Percentiles rank a stretch among this genome's conserved stretches.
Evolutionary conservation across 75 land plant species (phyloP).

Genomic region (Selaginella moellendorffii): DNA sequence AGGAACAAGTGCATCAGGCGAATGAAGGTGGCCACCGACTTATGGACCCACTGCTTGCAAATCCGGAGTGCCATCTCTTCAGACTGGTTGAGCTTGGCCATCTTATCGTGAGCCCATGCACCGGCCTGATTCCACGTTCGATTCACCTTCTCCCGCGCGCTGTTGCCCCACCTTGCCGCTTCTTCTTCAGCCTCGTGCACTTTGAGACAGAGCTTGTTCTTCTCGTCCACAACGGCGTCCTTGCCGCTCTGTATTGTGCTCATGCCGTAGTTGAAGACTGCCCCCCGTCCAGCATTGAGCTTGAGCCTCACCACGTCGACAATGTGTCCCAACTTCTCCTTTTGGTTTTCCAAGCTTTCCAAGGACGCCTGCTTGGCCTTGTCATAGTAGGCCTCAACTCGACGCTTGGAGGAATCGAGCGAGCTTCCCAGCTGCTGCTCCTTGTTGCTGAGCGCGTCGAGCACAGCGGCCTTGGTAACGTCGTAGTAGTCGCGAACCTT

Average conservation of each 20-base stretch:
- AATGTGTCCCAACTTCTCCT: not conserved
- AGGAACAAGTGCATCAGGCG: constrained; percentile 34
- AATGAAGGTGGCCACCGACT: constrained; percentile 9
- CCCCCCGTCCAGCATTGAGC: constrained; percentile 1
- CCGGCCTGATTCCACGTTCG: not conserved
- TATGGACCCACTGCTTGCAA: constrained; percentile 6
- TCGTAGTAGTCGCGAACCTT: not conserved
- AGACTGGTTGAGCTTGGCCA: not conserved
- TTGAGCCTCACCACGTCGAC: not conserved
- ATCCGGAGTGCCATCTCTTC: not conserved
- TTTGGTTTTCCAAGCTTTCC: not conserved
- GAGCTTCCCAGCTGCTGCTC: not conserved
- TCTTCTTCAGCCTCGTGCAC: not conserved
- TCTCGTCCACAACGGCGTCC: not conserved
- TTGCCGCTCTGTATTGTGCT: not conserved
- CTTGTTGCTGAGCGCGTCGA: not conserved
- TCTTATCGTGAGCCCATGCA: not conserved
- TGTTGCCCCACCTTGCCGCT: not conserved
- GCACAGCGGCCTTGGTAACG: not conserved
- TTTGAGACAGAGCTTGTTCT: not conserved
- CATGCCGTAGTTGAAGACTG: not conserved
- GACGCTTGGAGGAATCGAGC: not conserved
- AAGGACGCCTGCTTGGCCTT: not conserved
- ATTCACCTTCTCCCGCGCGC: no score
- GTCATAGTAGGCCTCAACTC: not conserved